phyloP scores from a whole-genome alignment of 2,329 filamentous ascomycete species.

The Rhytidhysteron rufulum region DNA sequence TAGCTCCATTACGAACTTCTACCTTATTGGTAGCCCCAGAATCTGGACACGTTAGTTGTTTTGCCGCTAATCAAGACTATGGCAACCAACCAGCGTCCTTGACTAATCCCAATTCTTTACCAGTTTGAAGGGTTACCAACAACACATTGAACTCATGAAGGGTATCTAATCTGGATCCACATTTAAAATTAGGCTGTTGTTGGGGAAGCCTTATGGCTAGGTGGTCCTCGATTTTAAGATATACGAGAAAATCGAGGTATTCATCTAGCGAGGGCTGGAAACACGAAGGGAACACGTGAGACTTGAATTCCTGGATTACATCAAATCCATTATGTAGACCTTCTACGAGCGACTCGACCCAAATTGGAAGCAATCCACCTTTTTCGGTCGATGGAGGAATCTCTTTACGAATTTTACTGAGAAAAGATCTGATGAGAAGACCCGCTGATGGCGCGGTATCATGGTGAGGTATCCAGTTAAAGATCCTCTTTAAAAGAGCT shows the following conservation, averaged over 20 bases:
- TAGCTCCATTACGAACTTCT: constrained; percentile 33
- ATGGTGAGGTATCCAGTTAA: constrained; percentile 37
- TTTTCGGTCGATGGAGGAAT: not conserved
- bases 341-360: constrained; percentile 35
- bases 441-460: constrained; percentile 38
- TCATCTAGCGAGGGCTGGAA: constrained; percentile 39
- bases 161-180: constrained; percentile 10
- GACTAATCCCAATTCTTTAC: constrained; percentile 46
- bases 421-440: constrained; percentile 33
- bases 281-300: constrained; percentile 46
- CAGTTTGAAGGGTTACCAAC: constrained; percentile 39
- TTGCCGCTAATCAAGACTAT: not conserved
- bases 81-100: constrained; percentile 34
- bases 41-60: constrained; percentile 13
- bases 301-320: constrained; percentile 38
- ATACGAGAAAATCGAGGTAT: constrained; percentile 39
- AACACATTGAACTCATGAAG: constrained; percentile 31
- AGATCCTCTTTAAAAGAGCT: constrained; percentile 17
- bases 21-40: constrained; percentile 19
- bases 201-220: constrained; percentile 18
- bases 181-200: constrained; percentile 6
- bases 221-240: constrained; percentile 32
- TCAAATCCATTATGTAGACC: constrained; percentile 31
- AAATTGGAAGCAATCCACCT: constrained; percentile 22
- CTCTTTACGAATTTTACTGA: constrained; percentile 21